Evolutionary conservation across 2,329 filamentous ascomycete genomes (phyloP).

Genomic region (Daldinia sp.): DNA sequence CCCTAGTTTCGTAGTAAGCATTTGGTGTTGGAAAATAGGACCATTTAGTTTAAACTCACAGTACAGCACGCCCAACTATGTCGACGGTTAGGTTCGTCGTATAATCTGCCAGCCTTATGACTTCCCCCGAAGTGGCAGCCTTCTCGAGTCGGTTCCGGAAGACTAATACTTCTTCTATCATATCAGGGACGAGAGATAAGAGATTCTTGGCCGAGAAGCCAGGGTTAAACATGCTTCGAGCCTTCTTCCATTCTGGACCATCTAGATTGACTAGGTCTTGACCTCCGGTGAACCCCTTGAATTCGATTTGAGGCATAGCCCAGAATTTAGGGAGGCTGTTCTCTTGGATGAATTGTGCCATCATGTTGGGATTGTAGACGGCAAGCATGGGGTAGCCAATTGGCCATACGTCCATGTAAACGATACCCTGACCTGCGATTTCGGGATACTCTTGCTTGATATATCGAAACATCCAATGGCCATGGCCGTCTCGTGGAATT

Average conservation of each 20-base stretch:
- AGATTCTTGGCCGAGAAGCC: conserved; percentile 56
- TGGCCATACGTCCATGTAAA: conserved; percentile 57
- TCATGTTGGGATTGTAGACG: conserved; percentile 55
- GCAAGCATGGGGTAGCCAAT: conserved; percentile 53
- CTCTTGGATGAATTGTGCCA: conserved; percentile 55
- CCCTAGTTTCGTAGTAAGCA: conserved; percentile 35
- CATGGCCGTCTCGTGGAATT: conserved; percentile 48
- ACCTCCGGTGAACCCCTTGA: conserved; percentile 50
- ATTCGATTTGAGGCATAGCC: conserved; percentile 44
- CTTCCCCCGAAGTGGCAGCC: conserved; percentile 41
- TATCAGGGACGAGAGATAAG: conserved; percentile 51
- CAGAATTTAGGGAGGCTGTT: conserved; percentile 53
- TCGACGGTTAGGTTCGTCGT: conserved; percentile 49
- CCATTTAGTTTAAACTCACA: conserved; percentile 44
- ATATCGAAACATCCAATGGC: conserved; percentile 43
- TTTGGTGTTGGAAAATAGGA: background rate
- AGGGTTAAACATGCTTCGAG: conserved; percentile 54
- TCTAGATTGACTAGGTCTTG: conserved; percentile 54
- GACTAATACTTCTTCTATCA: conserved; percentile 50
- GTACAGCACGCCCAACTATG: conserved; percentile 49
- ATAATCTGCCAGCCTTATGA: conserved; percentile 48
- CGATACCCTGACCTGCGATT: conserved; percentile 45
- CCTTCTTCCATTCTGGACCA: conserved; percentile 55
- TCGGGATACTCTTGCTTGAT: conserved; percentile 50
- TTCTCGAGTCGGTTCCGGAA: conserved; percentile 46